Evolutionary conservation across 2,329 filamentous ascomycete species (phyloP), one percentile per base, ranked within the genome.

Genomic region (Aspergillus sp.): DNA sequence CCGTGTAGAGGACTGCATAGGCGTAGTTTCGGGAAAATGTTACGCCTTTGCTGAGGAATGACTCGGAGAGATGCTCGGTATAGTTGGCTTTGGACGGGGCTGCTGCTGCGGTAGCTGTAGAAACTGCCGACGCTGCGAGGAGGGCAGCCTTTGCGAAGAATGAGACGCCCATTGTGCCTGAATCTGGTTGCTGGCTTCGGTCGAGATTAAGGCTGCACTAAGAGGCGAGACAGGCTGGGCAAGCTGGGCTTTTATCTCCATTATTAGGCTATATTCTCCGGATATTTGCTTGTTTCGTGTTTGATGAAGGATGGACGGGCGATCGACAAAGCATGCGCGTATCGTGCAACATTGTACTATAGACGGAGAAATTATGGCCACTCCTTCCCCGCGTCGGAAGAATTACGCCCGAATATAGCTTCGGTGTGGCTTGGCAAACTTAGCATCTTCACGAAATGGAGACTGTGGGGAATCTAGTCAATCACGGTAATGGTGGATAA

Each of bases 1-100:
- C 59, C 0, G 57, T 60, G 48, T 66, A 64, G 28, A 64, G 62
- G 2, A 66, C 62, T 3, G 57, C 64, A 9, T 61, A 57, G 47
- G 62, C 62, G 57, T 66, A 66, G 55, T 66, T 66, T 19, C 64
- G 62, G 15, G 62, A 66, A 17, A 45, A 41, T 7, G 50, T 28
- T 17, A 66, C 54, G 1, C 53, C 45, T 22, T 64, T 62, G 25
- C 60, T 62, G 38, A 64, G 45, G 47, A 46, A 66, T 22, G 64
- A 66, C 6, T 52, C 30, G 9, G 62, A 50, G 51, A 66, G 53
- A 57, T 60, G 64, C 58, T 66, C 64, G 3, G 64, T 66, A 48
- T 62, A 64, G 57, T 64, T 64, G 17, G 34, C 34, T 41, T 41
- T 41, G 11, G 34, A 13, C 11, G 34, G 15, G 8, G 34, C 6